phyloP scores from a whole-genome alignment of 495 filamentous ascomycete species.

The Xanthoparmelia taractica region DNA sequence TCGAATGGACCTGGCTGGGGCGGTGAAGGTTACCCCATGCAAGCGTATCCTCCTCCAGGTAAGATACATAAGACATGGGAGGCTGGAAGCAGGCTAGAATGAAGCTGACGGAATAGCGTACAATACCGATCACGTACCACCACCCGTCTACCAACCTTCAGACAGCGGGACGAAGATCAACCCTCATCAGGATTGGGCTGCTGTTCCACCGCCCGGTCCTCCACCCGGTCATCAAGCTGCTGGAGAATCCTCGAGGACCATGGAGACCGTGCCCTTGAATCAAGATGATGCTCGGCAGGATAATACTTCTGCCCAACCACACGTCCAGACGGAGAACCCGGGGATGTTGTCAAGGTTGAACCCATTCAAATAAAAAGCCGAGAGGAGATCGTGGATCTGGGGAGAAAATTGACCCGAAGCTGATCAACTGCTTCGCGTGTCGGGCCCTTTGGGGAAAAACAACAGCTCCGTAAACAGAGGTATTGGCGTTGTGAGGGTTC shows the following conservation, averaged over 20 bases:
- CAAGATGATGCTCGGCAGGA: neutral
- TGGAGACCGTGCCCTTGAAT: slow-evolving; percentile 13
- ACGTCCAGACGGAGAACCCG: slow-evolving; percentile 5
- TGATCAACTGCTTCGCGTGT: neutral
- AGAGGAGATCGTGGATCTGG: neutral
- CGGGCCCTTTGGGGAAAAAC: neutral
- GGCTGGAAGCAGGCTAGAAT: slow-evolving; percentile 4
- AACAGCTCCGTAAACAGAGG: neutral
- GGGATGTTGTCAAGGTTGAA: slow-evolving; percentile 17
- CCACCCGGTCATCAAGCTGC: slow-evolving; percentile 11
- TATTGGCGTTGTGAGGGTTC: neutral
- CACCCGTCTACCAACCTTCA: slow-evolving; percentile 50
- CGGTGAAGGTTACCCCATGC: slow-evolving; percentile 47
- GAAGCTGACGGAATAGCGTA: slow-evolving; percentile 27
- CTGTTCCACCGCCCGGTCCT: slow-evolving; percentile 19
- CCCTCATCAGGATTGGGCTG: slow-evolving; percentile 38
- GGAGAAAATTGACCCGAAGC: neutral
- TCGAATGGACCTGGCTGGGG: slow-evolving; percentile 36
- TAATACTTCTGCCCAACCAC: neutral
- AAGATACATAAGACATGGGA: neutral
- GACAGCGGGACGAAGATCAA: slow-evolving; percentile 49
- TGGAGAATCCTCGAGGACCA: slow-evolving; percentile 15
- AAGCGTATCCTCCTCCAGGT: slow-evolving; percentile 45
- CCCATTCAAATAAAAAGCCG: slow-evolving; percentile 10
- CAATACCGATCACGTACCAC: slow-evolving; percentile 37